phyloP scores from a whole-genome alignment of 805 yeast genomes.

The Yamadazyma paraphyllophila region DNA sequence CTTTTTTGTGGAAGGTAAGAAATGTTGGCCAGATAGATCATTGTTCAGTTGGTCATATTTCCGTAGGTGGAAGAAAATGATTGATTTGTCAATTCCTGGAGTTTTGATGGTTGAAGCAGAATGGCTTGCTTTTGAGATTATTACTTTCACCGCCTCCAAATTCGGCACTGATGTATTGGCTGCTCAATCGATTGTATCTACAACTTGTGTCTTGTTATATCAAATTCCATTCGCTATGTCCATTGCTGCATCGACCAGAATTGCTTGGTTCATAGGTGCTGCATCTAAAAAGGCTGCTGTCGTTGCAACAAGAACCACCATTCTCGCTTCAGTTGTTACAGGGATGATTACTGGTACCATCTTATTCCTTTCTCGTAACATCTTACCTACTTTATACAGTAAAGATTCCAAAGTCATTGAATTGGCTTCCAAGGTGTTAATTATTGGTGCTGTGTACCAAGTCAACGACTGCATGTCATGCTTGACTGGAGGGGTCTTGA shows the following conservation, averaged over 20 bases:
- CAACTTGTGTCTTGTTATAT: slow-evolving; percentile 64
- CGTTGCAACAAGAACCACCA: slow-evolving; percentile 36
- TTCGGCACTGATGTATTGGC: slow-evolving; percentile 67
- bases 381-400: slow-evolving; percentile 42
- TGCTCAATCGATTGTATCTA: slow-evolving; percentile 70
- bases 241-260: slow-evolving; percentile 72
- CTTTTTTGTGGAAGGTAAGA: slow-evolving; percentile 40
- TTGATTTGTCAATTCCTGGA: slow-evolving; percentile 67
- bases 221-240: slow-evolving; percentile 77
- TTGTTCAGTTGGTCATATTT: slow-evolving; percentile 27
- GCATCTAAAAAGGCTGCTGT: slow-evolving; percentile 42
- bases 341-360: slow-evolving; percentile 40
- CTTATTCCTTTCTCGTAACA: slow-evolving; percentile 34
- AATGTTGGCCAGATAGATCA: slow-evolving; percentile 41
- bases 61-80: slow-evolving; percentile 62
- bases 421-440: slow-evolving; percentile 38
- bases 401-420: slow-evolving; percentile 35
- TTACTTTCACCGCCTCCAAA: slow-evolving; percentile 66
- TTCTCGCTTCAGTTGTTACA: slow-evolving; percentile 27
- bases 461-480: slow-evolving; percentile 50
- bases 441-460: slow-evolving; percentile 52
- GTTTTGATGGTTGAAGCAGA: slow-evolving; percentile 76
- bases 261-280: slow-evolving; percentile 76
- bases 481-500: slow-evolving; percentile 50
- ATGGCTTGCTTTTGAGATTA: slow-evolving; percentile 73